Conservation (phyloP, 768 basidiomycete genomes). For the Lactarius sanguifluus region DNA sequence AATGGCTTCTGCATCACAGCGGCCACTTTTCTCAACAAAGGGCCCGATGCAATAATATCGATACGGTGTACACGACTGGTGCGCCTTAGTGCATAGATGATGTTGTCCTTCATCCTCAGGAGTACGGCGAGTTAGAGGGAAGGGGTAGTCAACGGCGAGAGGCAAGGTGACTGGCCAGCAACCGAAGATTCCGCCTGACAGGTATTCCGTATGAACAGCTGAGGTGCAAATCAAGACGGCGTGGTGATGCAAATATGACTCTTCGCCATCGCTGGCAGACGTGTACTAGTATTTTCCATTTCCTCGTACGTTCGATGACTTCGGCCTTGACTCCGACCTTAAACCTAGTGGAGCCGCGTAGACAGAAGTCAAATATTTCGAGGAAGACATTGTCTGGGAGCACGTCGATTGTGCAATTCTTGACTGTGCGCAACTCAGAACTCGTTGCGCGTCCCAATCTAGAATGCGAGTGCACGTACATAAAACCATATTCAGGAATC, state of each 20-base stretch:
- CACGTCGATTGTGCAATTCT: not conserved
- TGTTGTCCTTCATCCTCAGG: not conserved
- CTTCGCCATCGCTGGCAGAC: not conserved
- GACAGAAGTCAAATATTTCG: not conserved
- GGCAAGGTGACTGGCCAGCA: not conserved
- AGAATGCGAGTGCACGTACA: not conserved
- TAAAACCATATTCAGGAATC: not conserved
- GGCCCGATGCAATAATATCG: fast-evolving
- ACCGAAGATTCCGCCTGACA: not conserved
- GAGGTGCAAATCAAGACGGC: not conserved
- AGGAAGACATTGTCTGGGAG: not conserved
- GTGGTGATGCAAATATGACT: not conserved
- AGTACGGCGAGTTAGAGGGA: not conserved
- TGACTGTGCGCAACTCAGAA: not conserved
- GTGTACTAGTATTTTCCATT: not conserved
- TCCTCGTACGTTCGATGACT: not conserved
- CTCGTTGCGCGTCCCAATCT: not conserved
- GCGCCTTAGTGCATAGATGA: not conserved
- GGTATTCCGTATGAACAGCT: not conserved
- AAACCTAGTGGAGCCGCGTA: not conserved
- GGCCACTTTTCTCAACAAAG: too few relatives aligned
- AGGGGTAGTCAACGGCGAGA: not conserved
- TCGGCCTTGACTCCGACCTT: too few relatives aligned
- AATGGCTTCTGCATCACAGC: too few relatives aligned
- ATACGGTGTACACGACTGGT: not conserved